phyloP scores from a whole-genome alignment of 495 filamentous ascomycete genomes.

The Cryomyces antarcticus region DNA sequence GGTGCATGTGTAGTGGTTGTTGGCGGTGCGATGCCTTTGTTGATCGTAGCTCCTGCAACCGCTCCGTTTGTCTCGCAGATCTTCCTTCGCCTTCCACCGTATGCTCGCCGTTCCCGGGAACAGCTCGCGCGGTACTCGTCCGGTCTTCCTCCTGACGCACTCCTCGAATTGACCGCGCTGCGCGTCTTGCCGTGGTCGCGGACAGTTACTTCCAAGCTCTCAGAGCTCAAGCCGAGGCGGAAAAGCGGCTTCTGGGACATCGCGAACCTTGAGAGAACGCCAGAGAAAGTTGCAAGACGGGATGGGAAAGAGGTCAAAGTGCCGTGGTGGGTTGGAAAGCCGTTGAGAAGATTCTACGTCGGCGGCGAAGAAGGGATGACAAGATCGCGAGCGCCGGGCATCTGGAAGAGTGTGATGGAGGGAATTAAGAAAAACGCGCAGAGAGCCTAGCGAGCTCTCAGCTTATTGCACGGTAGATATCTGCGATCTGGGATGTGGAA shows the following conservation, averaged over 20 bases:
- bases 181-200: slow-evolving; percentile 36
- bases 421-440: not conserved
- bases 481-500: too few species aligned
- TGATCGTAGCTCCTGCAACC: slow-evolving; percentile 42
- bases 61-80: slow-evolving; percentile 15
- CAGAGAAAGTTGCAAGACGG: not conserved
- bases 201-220: slow-evolving; percentile 24
- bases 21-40: slow-evolving; percentile 40
- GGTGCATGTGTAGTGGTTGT: slow-evolving; percentile 25
- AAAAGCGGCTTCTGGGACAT: slow-evolving; percentile 23
- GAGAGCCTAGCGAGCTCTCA: too few species aligned
- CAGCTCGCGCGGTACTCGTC: slow-evolving; percentile 41
- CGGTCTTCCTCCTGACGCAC: slow-evolving; percentile 38
- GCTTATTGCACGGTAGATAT: too few species aligned
- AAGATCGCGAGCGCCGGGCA: not conserved
- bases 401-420: not conserved
- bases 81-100: slow-evolving; percentile 8
- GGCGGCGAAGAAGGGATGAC: not conserved
- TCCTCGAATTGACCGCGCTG: slow-evolving; percentile 51
- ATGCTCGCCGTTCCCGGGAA: slow-evolving; percentile 39
- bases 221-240: slow-evolving; percentile 26
- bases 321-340: not conserved
- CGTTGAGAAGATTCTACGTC: not conserved
- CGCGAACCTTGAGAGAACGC: slow-evolving; percentile 28
- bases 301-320: not conserved